A percentile compares a stretch with the other conserved stretches of the same genome.
Conservation (phyloP, 2,329 filamentous ascomycete species). For the Bipolaris cookei region DNA sequence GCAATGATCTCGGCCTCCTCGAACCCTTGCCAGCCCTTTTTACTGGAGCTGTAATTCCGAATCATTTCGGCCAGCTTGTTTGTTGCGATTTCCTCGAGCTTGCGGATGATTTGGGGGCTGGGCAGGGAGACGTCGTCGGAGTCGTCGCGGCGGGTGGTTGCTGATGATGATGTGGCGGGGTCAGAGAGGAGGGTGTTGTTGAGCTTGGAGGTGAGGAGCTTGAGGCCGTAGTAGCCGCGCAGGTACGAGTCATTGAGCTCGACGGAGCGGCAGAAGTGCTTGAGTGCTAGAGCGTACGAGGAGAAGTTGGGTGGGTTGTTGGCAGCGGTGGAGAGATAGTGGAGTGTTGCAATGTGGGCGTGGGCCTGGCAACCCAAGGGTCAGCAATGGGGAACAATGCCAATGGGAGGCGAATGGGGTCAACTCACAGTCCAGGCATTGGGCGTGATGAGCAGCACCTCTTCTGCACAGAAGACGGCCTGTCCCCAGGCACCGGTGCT, state of each 20-base stretch:
- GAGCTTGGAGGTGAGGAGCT: conserved; percentile 65
- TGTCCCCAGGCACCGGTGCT: conserved; percentile 79
- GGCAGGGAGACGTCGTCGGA: conserved; percentile 60
- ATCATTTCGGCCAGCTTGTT: conserved; percentile 79
- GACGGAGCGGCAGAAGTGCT: conserved; percentile 86
- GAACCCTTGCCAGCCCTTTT: conserved; percentile 75
- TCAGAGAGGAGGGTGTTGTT: conserved; percentile 43
- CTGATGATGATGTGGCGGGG: conserved; percentile 13
- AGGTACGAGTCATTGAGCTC: conserved; percentile 94
- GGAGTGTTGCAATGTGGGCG: conserved; percentile 81
- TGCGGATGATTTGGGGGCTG: conserved; percentile 64
- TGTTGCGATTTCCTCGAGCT: conserved; percentile 74
- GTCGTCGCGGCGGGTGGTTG: conserved; percentile 38
- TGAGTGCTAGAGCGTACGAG: conserved; percentile 72
- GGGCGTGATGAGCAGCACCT: conserved; percentile 83
- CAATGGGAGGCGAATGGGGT: neutral
- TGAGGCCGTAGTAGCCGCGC: conserved; percentile 90
- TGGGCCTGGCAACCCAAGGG: conserved; percentile 66
- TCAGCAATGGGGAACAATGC: too few species aligned
- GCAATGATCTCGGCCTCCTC: conserved; percentile 73
- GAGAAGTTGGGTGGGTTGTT: conserved; percentile 40
- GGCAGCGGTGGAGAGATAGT: conserved; percentile 68
- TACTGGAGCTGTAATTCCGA: conserved; percentile 63
- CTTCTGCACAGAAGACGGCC: conserved; percentile 86
- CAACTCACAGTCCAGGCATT: conserved; percentile 90